Evolutionary conservation across 2,329 filamentous ascomycete genomes (phyloP), one percentile per base, ranked within the genome.

Genomic region (Tolypocladium endophyticum): DNA sequence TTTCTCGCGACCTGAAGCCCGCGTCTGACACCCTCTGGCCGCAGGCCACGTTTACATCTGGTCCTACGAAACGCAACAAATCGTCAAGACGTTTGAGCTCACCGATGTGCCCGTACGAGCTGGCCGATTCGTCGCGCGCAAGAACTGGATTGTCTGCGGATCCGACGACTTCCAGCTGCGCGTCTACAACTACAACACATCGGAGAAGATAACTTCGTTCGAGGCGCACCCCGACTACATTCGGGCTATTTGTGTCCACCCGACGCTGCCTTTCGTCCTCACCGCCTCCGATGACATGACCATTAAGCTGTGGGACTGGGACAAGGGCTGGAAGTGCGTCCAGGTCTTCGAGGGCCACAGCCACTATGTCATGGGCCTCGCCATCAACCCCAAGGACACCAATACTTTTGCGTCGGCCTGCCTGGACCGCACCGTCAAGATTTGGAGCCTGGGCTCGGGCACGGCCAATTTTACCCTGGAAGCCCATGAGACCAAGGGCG

Each of bases 111-210:
- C 94, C 65, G 93, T 99, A 61, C 89, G 94, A 75, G 94, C 94
- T 63, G 94, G 94, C 71, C 90, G 94, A 68, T 99, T 99, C 76
- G 86, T 99, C 71, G 90, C 94, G 67, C 86, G 94, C 69, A 99
- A 99, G 86, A 99, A 97, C 77, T 99, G 94, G 94, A 95, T 96
- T 68, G 90, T 96, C 59, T 94, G 91, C 77, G 94, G 94, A 71
- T 99, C 88, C 66, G 90, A 96, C 78, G 91, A 96, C 79, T 96
- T 95, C 78, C 83, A 86, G 72, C 74, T 86, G 58, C 89, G 93
- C 68, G 90, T 96, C 64, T 96, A 96, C 84, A 97, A 99, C 80
- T 99, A 97, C 83, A 97, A 99, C 79, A 99, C 94, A 58, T 96
- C 91, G 62, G 94, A 99, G 77, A 97, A 97, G 84, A 94, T 97